Conservation (phyloP, 306 rosid species). For the Lagenaria siceraria region DNA sequence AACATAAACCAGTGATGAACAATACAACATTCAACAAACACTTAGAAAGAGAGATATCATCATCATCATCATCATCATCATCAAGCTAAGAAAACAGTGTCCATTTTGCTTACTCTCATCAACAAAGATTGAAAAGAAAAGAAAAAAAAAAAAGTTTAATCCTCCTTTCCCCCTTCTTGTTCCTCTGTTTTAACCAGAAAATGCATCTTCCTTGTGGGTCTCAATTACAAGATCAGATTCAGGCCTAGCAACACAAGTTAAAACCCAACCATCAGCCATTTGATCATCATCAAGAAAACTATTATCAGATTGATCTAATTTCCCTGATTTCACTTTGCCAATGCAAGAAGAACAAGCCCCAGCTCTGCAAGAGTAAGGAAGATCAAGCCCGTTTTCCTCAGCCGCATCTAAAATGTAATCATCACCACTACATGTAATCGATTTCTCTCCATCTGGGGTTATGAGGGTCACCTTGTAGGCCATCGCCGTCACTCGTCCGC, state of each 20-base stretch:
- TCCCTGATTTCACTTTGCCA: conserved; percentile 38
- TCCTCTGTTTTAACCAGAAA: conserved; percentile 13
- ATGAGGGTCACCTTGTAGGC: conserved; percentile 54
- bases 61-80: not conserved
- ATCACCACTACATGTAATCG: conserved; percentile 38
- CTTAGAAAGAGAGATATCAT: not conserved
- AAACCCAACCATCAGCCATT: conserved; percentile 25
- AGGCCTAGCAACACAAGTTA: conserved; percentile 72
- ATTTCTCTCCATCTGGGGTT: conserved; percentile 47
- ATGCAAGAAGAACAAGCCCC: conserved; percentile 83
- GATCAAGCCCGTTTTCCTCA: conserved; percentile 45
- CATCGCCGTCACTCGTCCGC: conserved; percentile 44
- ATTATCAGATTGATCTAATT: conserved; percentile 46
- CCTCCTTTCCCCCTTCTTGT: too few species aligned
- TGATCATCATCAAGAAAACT: conserved; percentile 82
- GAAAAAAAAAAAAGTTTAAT: too few species aligned
- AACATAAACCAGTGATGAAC: not conserved
- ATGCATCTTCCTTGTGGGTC: conserved; percentile 83
- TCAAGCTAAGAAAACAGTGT: not conserved
- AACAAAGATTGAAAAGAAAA: not conserved
- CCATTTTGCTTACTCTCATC: not conserved
- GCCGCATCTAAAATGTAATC: conserved; percentile 59
- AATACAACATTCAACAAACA: not conserved
- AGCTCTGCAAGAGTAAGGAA: conserved; percentile 86
- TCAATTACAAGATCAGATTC: conserved; percentile 30